Base-by-base conservation (phyloP, 1,139 yeast species). In the Saccharomyces pastorianus region DNA sequence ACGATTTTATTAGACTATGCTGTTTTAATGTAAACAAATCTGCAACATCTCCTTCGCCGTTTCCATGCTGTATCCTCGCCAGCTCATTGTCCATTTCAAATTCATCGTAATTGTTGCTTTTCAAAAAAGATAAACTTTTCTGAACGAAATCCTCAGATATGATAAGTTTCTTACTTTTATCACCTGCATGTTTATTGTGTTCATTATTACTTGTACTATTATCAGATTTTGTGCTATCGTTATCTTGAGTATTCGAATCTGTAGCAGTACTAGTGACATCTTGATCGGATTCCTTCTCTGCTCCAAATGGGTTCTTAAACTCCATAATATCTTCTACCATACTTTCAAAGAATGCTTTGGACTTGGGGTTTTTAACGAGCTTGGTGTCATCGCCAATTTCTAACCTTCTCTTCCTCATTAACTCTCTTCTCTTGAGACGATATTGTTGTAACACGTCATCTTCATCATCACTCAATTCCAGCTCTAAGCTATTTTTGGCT, bases 321-420 rank as follows among this genome's bases (percentile, higher is more conserved):
- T 64, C 71, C 14, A 62, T 63, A 1, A 69, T 62, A 47, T 70
- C 76, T 53, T 84, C 91, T 46, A 85, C 80, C 61, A 87, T 84
- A 26, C 88, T 78, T 29, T 82, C 82, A 63, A 85, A 84, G 65
- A 89, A 89, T 0, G 96, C 91, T 59, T 79, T 77, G 2, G 89
- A 78, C 63, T 80, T 86, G 20, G 83, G 83, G 62, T 79, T 79
- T 27, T 72, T 72, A 2, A 79, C 75, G 55, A 83, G 69, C 49
- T 74, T 76, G 53, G 77, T 77, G 46, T 80, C 67, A 47, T 77
- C 77, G 53, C 78, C 81, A 23, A 59, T 38, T 55, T 81, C 83
- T 56, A 81, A 68, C 57, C 84, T 68, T 61, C 81, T 77, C 61
- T 77, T 76, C 58, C 76, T 76, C 69, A 84, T 86, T 58, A 80